Base-by-base conservation (phyloP, 345 rosid genomes). In the Isatis tinctoria region DNA sequence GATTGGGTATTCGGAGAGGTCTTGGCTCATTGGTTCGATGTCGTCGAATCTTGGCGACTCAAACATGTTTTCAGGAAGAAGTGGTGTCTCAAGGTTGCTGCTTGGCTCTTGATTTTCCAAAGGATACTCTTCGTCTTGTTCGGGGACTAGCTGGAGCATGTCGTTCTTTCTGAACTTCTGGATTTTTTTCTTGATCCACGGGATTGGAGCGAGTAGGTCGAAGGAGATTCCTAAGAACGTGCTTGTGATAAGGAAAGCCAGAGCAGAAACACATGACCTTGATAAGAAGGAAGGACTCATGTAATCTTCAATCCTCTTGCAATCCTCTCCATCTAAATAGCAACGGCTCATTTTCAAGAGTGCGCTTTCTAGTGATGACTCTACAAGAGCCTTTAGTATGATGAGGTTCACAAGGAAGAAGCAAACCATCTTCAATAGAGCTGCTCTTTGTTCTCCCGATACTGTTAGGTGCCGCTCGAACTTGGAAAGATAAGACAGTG, bases 371-470 rank as follows among this genome's bases (percentile, higher is more conserved):
- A 92, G 79, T 3, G 97, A n/a, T n/a, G n/a, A n/a, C n/a, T n/a
- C n/a, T n/a, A n/a, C n/a, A n/a, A n/a, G n/a, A n/a, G n/a, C n/a
- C n/a, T n/a, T n/a, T n/a, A n/a, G n/a, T n/a, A 95, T 9, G 97
- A 95, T 92, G 62, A 95, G 96, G 80, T 95, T 95, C 44, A 95
- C 98, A 61, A 95, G 98, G 83, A 91, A 95, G 80, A 92, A 95
- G 83, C 99, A 95, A 76, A 90, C 98, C 99, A 95, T 87, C 90
- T 92, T 95, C 76, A 95, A 72, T 54, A 95, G 96, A 28, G 96
- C 96, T 53, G 99, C 97, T 82, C 88, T 85, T 72, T 92, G 97
- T 80, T 95, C 98, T 33, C 97, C 89, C 10, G 85, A 80, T 90
- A 85, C 11, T n/a, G n/a, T n/a, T n/a, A n/a, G n/a, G n/a, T n/a